Conservation (phyloP, 2,329 filamentous ascomycete genomes). For the Xylariaceae sp. region DNA sequence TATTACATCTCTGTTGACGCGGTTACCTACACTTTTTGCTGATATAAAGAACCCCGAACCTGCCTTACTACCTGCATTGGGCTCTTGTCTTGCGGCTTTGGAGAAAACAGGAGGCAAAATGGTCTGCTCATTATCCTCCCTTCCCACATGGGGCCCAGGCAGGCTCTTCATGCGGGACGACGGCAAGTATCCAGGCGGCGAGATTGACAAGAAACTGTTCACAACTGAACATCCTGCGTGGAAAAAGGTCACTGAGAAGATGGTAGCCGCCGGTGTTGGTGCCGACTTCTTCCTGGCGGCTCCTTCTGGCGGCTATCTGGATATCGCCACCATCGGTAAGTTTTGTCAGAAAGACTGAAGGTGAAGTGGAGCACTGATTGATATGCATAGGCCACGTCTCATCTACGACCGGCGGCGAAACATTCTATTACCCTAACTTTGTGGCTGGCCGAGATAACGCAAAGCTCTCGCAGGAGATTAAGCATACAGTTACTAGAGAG, state of each 20-base stretch:
- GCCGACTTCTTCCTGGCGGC: conserved; percentile 93
- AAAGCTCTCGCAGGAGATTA: conserved; percentile 80
- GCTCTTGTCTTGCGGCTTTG: conserved; percentile 78
- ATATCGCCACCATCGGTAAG: conserved; percentile 84
- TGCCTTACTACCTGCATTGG: conserved; percentile 77
- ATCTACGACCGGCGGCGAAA: conserved; percentile 87
- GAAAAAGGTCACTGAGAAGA: conserved; percentile 80
- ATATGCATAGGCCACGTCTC: conserved; percentile 67
- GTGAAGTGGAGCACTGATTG: conserved; percentile 17
- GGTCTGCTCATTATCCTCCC: conserved; percentile 77
- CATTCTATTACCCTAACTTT: conserved; percentile 97
- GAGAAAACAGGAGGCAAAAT: conserved; percentile 89
- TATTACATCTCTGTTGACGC: conserved; percentile 80
- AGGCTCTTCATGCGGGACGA: conserved; percentile 83
- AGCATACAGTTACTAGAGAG: conserved; percentile 80
- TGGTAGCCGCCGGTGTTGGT: conserved; percentile 82
- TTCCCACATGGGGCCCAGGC: conserved; percentile 89
- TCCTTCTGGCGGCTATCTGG: conserved; percentile 84
- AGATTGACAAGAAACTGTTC: conserved; percentile 88
- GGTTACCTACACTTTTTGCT: conserved; percentile 82
- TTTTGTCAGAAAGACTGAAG: conserved; percentile 11
- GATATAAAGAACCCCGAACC: conserved; percentile 87
- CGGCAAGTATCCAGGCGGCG: conserved; percentile 77
- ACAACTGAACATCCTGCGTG: conserved; percentile 85
- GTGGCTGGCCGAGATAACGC: conserved; percentile 78